Conservation (phyloP, 768 basidiomycete species). For the Lentinula sp. region DNA sequence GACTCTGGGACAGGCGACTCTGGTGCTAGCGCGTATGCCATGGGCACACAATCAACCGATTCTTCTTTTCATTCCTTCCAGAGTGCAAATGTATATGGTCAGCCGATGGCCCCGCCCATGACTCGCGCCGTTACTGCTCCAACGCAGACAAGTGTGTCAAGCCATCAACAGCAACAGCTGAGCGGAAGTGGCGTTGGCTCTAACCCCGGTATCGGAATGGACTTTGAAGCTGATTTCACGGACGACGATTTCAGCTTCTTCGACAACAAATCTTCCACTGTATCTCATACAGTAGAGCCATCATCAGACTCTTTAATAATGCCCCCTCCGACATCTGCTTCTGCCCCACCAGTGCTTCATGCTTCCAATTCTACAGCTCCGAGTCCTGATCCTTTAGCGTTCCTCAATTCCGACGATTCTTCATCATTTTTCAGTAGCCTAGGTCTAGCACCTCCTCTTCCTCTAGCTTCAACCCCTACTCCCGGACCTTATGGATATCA, state of each 20-base stretch:
- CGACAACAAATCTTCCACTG: constrained; percentile 43
- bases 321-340: constrained; percentile 13
- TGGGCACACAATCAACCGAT: neutral
- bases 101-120: neutral
- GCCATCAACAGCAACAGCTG: neutral
- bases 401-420: neutral
- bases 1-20: neutral
- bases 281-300: neutral
- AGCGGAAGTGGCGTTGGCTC: neutral
- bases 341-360: constrained; percentile 11
- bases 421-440: neutral
- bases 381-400: neutral
- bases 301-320: constrained; percentile 5
- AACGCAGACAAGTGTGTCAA: neutral
- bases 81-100: neutral
- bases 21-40: neutral
- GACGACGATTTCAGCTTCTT: constrained; percentile 91
- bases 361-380: constrained; percentile 3
- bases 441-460: neutral
- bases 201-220: constrained; percentile 14
- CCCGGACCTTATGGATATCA: neutral
- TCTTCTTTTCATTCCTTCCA: neutral
- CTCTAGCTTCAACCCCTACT: neutral
- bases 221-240: constrained; percentile 63
- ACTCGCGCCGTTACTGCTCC: neutral